Percentiles rank a stretch among this genome's conserved stretches.
Evolutionary conservation across 2,329 filamentous ascomycete species (phyloP).

Genomic region (Blastomyces silverae): DNA sequence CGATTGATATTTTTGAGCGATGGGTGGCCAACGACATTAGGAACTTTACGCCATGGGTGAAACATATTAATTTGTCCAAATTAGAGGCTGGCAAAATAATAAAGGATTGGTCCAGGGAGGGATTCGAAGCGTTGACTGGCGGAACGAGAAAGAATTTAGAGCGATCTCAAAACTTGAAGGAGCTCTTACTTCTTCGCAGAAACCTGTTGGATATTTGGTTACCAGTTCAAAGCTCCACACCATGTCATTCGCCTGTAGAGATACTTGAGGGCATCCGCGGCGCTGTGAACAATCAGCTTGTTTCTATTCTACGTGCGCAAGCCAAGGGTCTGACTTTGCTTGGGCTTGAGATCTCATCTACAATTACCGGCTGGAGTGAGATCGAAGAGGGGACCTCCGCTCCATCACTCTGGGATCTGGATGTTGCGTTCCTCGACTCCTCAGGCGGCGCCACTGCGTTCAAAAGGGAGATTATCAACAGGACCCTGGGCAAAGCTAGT

Average conservation of each 20-base stretch:
- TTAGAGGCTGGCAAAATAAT: conserved; percentile 56
- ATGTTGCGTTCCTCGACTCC: conserved; percentile 59
- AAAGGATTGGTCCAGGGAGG: conserved; percentile 56
- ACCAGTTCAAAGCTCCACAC: conserved; percentile 57
- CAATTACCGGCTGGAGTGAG: conserved; percentile 55
- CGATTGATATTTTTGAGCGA: conserved; percentile 66
- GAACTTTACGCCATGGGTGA: conserved; percentile 80
- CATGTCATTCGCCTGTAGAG: conserved; percentile 46
- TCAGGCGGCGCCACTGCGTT: conserved; percentile 60
- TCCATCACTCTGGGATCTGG: conserved; percentile 60
- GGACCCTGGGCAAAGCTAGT: conserved; percentile 65
- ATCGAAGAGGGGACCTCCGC: conserved; percentile 42
- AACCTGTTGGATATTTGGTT: conserved; percentile 70
- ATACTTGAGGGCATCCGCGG: conserved; percentile 63
- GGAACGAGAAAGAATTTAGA: conserved; percentile 57
- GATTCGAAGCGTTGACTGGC: conserved; percentile 53
- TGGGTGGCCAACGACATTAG: conserved; percentile 80
- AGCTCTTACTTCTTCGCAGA: conserved; percentile 62
- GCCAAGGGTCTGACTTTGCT: conserved; percentile 59
- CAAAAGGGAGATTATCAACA: conserved; percentile 60
- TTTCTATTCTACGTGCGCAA: conserved; percentile 56
- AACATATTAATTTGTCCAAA: conserved; percentile 66
- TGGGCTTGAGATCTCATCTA: conserved; percentile 56
- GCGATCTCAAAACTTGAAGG: conserved; percentile 58
- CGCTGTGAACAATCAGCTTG: conserved; percentile 62